Conservation (phyloP, 306 rosid species). For the Psophocarpus tetragonolobus region DNA sequence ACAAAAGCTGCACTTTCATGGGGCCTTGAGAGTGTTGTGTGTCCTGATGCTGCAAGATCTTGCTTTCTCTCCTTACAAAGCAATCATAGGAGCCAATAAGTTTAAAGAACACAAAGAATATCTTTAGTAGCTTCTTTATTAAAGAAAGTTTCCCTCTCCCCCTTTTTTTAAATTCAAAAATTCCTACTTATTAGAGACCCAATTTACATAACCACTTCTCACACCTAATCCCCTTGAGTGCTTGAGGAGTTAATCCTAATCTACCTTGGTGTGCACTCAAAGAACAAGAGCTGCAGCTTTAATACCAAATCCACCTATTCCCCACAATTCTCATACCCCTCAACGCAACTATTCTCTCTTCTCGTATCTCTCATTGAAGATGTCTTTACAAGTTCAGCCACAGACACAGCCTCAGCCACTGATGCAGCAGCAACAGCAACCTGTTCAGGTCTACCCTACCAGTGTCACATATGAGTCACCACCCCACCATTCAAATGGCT, state of each 20-base stretch:
- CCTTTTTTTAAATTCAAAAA: conserved; percentile 49
- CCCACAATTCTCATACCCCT: conserved; percentile 13
- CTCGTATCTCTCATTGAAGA: conserved; percentile 25
- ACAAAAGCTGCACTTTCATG: conserved; percentile 55
- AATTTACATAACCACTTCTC: conserved; percentile 43
- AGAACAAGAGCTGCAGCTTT: conserved; percentile 48
- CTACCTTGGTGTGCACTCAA: conserved; percentile 64
- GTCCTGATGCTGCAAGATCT: conserved; percentile 54
- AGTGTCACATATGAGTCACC: conserved; percentile 50
- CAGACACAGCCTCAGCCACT: conserved; percentile 35
- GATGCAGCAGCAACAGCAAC: conserved; percentile 60
- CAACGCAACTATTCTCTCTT: conserved; percentile 18
- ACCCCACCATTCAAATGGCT: conserved; percentile 77
- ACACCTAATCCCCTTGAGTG: conserved; percentile 49
- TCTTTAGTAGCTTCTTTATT: conserved; percentile 60
- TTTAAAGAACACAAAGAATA: conserved; percentile 51
- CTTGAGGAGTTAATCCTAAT: conserved; percentile 35
- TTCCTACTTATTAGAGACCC: conserved; percentile 33
- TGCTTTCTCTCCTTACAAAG: conserved; percentile 77
- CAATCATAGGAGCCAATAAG: conserved; percentile 46
- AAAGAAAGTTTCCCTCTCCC: conserved; percentile 58
- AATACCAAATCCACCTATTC: conserved; percentile 30
- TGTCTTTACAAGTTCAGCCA: conserved; percentile 60
- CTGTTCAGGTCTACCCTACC: conserved; percentile 70
- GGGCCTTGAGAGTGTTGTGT: conserved; percentile 41